Conservation (phyloP, 2,329 filamentous ascomycete genomes). For the Ilyonectria mors-panacis region DNA sequence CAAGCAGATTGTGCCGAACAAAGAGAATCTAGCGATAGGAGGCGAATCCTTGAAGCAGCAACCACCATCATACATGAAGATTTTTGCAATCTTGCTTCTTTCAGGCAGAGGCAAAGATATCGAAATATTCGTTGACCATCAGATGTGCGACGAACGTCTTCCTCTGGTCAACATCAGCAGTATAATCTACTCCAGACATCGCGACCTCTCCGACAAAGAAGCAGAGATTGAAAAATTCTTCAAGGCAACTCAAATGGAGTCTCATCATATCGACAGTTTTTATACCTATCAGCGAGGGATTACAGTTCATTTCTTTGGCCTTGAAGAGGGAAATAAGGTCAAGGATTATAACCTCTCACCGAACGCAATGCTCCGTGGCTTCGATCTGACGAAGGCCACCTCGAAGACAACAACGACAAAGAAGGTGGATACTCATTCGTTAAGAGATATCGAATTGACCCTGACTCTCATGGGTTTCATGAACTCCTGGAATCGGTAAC, state of each 20-base stretch:
- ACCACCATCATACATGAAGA: not conserved
- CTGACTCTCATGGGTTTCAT: not conserved
- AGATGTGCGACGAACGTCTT: not conserved
- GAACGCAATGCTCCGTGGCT: not conserved
- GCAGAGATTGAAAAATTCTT: not conserved
- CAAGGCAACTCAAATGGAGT: not conserved
- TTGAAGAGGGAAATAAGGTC: not conserved
- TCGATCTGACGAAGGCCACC: not conserved
- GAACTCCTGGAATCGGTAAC: not conserved
- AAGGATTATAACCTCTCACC: not conserved
- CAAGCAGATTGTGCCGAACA: not conserved
- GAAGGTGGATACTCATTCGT: not conserved
- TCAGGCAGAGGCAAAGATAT: not conserved
- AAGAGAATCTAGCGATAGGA: not conserved
- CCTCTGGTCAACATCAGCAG: not conserved
- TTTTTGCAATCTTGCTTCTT: not conserved
- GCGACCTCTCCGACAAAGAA: not conserved
- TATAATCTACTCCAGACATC: rapidly evolving
- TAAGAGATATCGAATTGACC: not conserved
- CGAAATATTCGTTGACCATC: not conserved
- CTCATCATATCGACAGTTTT: not conserved
- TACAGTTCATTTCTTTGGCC: not conserved
- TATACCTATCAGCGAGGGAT: not conserved
- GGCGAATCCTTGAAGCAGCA: not conserved
- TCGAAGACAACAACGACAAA: not conserved